Evolutionary conservation across 495 filamentous ascomycete species (phyloP), one percentile per base, ranked within the genome.

Genomic region (Penicillium parvum): DNA sequence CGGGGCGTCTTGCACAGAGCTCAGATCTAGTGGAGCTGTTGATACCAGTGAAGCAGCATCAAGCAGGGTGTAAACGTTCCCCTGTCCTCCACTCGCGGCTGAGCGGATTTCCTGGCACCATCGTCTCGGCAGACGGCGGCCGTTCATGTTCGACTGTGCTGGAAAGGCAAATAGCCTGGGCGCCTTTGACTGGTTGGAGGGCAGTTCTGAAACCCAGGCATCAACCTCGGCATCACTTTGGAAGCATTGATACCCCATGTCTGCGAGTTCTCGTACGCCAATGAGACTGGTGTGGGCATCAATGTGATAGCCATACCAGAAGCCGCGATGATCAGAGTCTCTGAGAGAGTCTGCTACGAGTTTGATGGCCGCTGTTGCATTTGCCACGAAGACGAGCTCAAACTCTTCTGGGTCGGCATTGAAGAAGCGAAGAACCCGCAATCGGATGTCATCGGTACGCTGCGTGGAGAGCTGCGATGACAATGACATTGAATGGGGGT

Each of bases 71-170:
- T 86, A 96, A 3, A 58, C 32, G 47, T 43, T 52, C 35, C 51
- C 37, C 18, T 50, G 43, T 21, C 36, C 21, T 33, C 49, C 19
- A 11, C 36, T 27, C 4, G 51, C 35, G 5, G 37, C 40, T 0
- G 57, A 50, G 21, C 83, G 76, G 12, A 87, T 45, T 22, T 68
- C 55, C 22, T 69, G 49, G 19, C 79, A 75, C 91, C 91, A 97
- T 2, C 65, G 59, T 11, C 84, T 58, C 7, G 90, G 88, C 30
- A 86, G 69, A 9, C 88, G 78, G 9, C 78, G 75, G n/a, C 91
- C 91, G 46, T 90, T 85, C 82, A 96, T 83, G 56, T 97, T 96
- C 11, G 90, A 96, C 54, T 97, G 91, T 2, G 80, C 90, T 8
- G 91, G 88, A 56, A 84, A 96, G 11, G 87, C 86, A 55, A 96